Evolutionary conservation across 148 eudicot species (phyloP), one percentile per base, ranked within the genome.

Genomic region (Beta vulgaris): DNA sequence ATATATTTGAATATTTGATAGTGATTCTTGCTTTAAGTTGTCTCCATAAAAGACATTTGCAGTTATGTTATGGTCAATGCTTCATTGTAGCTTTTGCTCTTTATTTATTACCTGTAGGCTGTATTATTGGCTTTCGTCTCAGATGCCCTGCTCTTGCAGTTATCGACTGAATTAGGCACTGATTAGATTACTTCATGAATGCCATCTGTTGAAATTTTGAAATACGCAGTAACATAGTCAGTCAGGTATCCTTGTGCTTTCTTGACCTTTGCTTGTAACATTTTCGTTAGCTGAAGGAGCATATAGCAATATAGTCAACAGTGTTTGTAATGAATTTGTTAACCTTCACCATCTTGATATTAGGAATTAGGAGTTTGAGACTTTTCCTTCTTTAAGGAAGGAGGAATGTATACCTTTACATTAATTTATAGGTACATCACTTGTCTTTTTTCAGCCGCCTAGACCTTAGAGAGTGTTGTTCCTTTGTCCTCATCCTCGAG

Each of bases 1-100:
- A 3, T 48, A 14, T 37, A 92, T 79, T 87, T 94, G n/a, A n/a
- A 64, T 64, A 3, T 25, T 36, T 15, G 1, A 16, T 16, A 37
- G 36, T 44, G 25, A 6, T 48, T 63, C 15, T 0, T 68, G 13
- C 59, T 55, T 14, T 54, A 21, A 16, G 48, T 28, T 34, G 32
- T 61, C n/a, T 63, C 6, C 0, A 2, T 1, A 21, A 32, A 35
- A 48, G 46, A 6, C 6, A 18, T 18, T 25, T 21, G 32, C 48
- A 2, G n/a, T n/a, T n/a, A n/a, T n/a, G 57, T 21, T 51, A 51
- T 7, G 19, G 6, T 9, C 23, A 51, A 51, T 51, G 26, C 0
- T 28, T 18, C 2, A 37, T 53, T 14, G 29, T 19, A 7, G 8
- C 35, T 34, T 14, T 34, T 34, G 4, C 8, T 34, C 19, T 19